phyloP scores from a whole-genome alignment of 176 grass and related monocot genomes.

The Triticum dicoccoides region DNA sequence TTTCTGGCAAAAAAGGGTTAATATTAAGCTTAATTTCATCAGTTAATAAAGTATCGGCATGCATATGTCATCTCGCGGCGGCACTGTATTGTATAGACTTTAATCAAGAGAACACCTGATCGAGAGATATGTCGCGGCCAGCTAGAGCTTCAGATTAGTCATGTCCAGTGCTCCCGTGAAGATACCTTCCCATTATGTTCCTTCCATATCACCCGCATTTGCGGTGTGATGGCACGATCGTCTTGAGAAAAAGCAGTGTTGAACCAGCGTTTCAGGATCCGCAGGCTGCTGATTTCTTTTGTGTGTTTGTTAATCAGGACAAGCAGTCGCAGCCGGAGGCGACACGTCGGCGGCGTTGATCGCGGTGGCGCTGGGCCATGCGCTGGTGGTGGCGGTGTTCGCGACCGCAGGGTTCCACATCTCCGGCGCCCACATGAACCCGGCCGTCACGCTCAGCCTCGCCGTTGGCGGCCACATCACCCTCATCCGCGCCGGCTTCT shows the following conservation, averaged over 20 bases:
- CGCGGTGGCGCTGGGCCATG: conserved; percentile 69
- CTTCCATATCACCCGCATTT: not conserved
- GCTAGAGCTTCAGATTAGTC: not conserved
- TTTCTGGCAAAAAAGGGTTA: not conserved
- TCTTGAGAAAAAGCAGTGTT: not conserved
- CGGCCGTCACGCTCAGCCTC: conserved; percentile 75
- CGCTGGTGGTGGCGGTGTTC: conserved; percentile 69
- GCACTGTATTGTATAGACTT: not conserved
- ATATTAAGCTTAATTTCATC: not conserved
- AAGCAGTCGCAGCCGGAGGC: not conserved
- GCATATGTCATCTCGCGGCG: not conserved
- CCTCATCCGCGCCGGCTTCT: conserved; percentile 64
- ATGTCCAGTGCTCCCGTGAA: not conserved
- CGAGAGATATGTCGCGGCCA: not conserved
- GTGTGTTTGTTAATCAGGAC: not conserved
- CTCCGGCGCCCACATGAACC: conserved; percentile 88
- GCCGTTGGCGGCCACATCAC: conserved; percentile 74
- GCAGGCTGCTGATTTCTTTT: not conserved
- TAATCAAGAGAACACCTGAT: not conserved
- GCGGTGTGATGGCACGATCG: no score
- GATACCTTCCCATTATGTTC: not conserved
- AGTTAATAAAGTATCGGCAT: not conserved
- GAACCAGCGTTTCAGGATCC: not conserved
- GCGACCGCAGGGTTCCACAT: conserved; percentile 78
- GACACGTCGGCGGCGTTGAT: conserved; percentile 47